A percentile compares a stretch with the other conserved stretches of the same genome.
These are phyloP conservation scores for Vitis hybrid DNA, from an alignment of 177 flowering plant species.

Conservation along the genomic window DNA sequence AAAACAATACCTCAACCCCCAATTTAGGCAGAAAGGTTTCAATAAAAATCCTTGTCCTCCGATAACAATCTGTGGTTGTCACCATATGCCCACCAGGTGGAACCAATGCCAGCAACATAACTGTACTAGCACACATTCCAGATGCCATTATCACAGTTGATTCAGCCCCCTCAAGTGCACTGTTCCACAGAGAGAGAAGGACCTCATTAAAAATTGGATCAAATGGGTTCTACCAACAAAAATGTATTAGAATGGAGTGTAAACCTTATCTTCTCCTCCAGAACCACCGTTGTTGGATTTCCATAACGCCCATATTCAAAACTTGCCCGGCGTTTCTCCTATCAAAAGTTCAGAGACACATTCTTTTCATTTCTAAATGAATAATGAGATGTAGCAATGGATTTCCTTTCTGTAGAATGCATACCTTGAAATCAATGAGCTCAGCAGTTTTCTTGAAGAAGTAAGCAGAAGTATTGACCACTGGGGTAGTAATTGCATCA, in stretches of 20 bases:
- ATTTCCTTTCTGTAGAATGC: not conserved
- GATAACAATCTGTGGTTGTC: conserved; percentile 94
- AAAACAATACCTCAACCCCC: conserved; percentile 67
- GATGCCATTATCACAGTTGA: conserved; percentile 85
- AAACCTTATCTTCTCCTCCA: conserved; percentile 88
- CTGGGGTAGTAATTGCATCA: conserved; percentile 96
- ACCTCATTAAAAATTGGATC: conserved; percentile 6
- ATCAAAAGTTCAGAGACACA: conserved; percentile 8
- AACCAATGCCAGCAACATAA: conserved; percentile 85
- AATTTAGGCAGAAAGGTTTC: conserved; percentile 85
- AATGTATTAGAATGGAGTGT: not conserved
- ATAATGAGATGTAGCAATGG: too few species aligned
- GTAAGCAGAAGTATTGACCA: conserved; percentile 91
- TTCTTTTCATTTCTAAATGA: not conserved
- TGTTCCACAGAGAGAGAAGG: conserved; percentile 26
- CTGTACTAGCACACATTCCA: conserved; percentile 93
- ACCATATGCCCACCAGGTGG: conserved; percentile 94
- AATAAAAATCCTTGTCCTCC: conserved; percentile 88
- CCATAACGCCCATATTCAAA: conserved; percentile 99
- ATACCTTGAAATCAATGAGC: conserved; percentile 93
- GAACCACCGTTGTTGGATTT: conserved; percentile 77
- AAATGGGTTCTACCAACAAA: not conserved
- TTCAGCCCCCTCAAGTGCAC: conserved; percentile 98
- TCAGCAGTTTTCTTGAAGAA: conserved; percentile 83
- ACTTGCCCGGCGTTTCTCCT: conserved; percentile 81